Base-by-base conservation (phyloP, 1,284 basidiomycete species). In the Tremellales sp. region DNA sequence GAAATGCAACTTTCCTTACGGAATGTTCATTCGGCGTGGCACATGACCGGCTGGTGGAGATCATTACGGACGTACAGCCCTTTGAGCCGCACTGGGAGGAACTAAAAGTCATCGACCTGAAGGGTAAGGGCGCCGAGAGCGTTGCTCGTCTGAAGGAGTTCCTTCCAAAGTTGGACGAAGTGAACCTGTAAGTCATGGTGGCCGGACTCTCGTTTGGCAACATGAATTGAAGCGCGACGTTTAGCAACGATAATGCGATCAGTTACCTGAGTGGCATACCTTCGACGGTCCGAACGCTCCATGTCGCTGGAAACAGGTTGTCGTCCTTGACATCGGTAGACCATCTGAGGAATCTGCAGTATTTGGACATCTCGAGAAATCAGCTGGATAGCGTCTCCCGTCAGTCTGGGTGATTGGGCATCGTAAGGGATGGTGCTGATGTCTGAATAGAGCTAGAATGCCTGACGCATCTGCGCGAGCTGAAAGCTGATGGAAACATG, bases 21-120 rank as follows among this genome's bases (percentile, higher is more conserved):
- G 91, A 97, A 63, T 95, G 92, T 63, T 97, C 92, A 24, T 98
- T 98, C 67, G 88, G 82, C 16, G 83, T 97, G 25, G 82, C 91
- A 8, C 87, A 89, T 63, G 93, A 97, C 69, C 81, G 83, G 37
- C 80, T 98, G 3, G 85, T 98, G 2, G 82, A 90, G 70, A 82
- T 90, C 53, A 89, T 98, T 63, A 97, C 93, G 34, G 93, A 97
- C 63, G 84, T 93, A 12, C 86, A 93, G 66, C 91, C 93, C 1
- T 97, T 91, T 73, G 88, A 93, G 66, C 90, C 92, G 14, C 80
- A 90, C 67, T 98, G 94, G 94, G 91, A 97, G 58, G 77, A 81
- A 38, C 73, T 98, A 54, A 76, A 68, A 46, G 72, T 74, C 13
- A 84, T 98, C 56, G 84, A 97, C 66, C 75, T 98, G 58, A 84